A percentile compares a stretch with the other conserved stretches of the same genome.
Evolutionary conservation across 768 basidiomycete species (phyloP).

Genomic region (Naganishia randhawae): DNA sequence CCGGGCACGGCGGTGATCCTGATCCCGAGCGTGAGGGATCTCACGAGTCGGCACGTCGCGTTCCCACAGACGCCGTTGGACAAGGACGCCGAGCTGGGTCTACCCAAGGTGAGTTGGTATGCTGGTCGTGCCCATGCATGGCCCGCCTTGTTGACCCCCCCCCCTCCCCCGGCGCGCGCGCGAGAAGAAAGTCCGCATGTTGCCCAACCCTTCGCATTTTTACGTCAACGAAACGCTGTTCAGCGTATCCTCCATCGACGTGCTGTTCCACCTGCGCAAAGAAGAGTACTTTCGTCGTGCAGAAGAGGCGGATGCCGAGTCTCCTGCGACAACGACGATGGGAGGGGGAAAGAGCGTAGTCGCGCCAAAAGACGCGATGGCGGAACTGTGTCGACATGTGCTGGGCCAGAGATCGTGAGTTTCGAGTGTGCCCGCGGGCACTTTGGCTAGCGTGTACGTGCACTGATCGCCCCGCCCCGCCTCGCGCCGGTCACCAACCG

Average conservation of each 20-base stretch:
- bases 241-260: conserved; percentile 76
- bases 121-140: background rate
- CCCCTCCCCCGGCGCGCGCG: background rate
- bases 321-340: too few relatives aligned
- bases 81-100: conserved; percentile 41
- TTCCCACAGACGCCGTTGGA: conserved; percentile 68
- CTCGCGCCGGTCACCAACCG: too few relatives aligned
- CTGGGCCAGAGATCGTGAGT: conserved; percentile 79
- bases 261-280: conserved; percentile 79
- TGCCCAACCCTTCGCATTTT: conserved; percentile 85
- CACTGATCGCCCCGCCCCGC: background rate
- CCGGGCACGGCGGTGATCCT: conserved; percentile 71
- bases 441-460: background rate
- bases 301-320: conserved; percentile 56
- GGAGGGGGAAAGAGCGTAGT: too few relatives aligned
- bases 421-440: background rate
- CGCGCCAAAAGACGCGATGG: conserved; percentile 64
- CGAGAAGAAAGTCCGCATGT: conserved; percentile 66
- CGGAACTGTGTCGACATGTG: conserved; percentile 70
- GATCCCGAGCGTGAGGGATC: conserved; percentile 76
- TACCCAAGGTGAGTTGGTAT: conserved; percentile 49
- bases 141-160: background rate
- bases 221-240: conserved; percentile 79
- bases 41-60: conserved; percentile 71
- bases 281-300: conserved; percentile 73